Evolutionary conservation across 345 rosid genomes (phyloP), one percentile per base, ranked within the genome.

Genomic region (Ceriops decandra): DNA sequence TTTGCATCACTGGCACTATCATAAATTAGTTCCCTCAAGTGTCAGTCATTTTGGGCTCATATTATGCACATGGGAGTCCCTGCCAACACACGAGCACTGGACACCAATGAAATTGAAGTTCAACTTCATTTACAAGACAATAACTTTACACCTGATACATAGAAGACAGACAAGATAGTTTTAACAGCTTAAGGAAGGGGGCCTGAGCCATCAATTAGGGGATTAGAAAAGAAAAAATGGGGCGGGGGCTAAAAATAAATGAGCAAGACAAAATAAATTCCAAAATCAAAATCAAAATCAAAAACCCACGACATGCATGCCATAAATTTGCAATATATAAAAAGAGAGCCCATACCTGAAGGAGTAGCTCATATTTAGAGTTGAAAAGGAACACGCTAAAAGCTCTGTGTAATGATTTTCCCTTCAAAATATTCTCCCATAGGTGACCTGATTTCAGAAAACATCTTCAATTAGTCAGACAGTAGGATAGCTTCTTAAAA

Each of bases 361-460:
- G 98, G 66, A 95, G 98, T 47, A 95, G 74, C 89, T 95, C 98
- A 64, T 90, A 85, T 63, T 91, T 95, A 15, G 98, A 80, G 90
- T 92, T 95, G 72, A 92, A 91, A 69, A 95, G 76, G 78, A 95
- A 95, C 10, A 95, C 99, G 65, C 99, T 95, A 76, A 95, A 95
- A 46, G 99, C 99, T 76, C 99, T 87, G 76, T 90, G 99, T 68
- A 95, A 87, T 74, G 89, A 67, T 66, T 88, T 83, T 68, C 82
- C 87, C 74, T 90, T 79, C 80, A 85, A 84, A 62, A 95, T 88
- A 71, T 95, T 95, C 80, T 95, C 98, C 99, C 90, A 86, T 75
- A 95, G 72, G 81, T 95, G 98, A 81, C 99, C 98, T 95, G 49
- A 42, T 42, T 2, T 13, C 49, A 42, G 0, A 42, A 42, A 42